Conservation (phyloP, 257 asterid genomes). For the Solanum ossicruentum region DNA sequence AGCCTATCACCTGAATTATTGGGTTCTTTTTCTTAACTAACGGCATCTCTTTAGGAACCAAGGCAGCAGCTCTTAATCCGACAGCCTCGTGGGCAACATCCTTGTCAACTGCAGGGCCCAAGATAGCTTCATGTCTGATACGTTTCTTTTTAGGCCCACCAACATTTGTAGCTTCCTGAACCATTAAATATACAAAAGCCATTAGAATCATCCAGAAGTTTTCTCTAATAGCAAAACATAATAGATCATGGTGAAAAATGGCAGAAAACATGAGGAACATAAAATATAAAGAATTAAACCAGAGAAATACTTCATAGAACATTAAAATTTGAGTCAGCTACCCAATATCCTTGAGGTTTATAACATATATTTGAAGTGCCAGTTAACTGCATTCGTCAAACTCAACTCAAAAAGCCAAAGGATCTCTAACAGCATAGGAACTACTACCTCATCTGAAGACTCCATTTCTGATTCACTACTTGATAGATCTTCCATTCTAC, state of each 20-base stretch:
- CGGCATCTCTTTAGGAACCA: slow-evolving; percentile 83
- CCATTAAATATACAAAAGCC: slow-evolving; percentile 13
- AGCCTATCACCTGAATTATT: slow-evolving; percentile 50
- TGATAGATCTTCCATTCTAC: slow-evolving; percentile 25
- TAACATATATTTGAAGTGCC: neutral
- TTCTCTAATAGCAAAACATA: neutral
- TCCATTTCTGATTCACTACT: slow-evolving; percentile 87
- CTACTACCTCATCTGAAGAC: slow-evolving; percentile 87
- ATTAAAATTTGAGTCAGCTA: neutral
- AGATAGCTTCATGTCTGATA: slow-evolving; percentile 43
- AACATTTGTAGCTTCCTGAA: slow-evolving; percentile 37
- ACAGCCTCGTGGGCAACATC: slow-evolving; percentile 81
- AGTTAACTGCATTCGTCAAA: neutral
- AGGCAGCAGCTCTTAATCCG: slow-evolving; percentile 63
- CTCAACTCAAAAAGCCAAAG: neutral
- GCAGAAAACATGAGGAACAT: neutral
- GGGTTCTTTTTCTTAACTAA: slow-evolving; percentile 59
- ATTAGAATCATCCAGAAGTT: neutral
- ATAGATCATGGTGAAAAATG: neutral
- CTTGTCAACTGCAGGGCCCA: slow-evolving; percentile 86
- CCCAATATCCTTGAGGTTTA: neutral
- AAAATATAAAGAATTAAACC: neutral
- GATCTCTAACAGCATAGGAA: neutral
- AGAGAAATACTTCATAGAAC: neutral
- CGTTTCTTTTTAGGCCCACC: slow-evolving; percentile 51